Percentiles rank a stretch among this genome's conserved stretches.
Conservation (phyloP, 176 grass and related monocot species). For the Chrysopogon serrulatus region DNA sequence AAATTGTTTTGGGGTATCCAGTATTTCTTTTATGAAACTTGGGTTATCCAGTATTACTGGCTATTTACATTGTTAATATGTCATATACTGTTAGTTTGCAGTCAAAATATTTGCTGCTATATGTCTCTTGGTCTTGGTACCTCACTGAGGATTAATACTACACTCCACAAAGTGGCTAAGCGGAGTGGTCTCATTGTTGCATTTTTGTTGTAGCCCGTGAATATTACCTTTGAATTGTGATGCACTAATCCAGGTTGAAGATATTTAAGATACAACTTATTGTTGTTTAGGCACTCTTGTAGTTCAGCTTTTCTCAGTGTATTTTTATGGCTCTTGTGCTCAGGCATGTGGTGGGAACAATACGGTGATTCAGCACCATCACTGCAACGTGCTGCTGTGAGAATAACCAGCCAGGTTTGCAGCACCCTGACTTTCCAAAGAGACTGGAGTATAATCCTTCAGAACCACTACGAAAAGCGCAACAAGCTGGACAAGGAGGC, state of each 20-base stretch:
- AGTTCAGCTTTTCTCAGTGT: not conserved
- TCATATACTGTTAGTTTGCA: not conserved
- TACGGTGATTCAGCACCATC: constrained; percentile 82
- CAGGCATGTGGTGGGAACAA: constrained; percentile 99
- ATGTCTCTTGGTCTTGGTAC: not conserved
- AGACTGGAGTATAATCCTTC: constrained; percentile 72
- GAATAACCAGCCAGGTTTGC: constrained; percentile 94
- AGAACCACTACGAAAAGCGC: constrained; percentile 76
- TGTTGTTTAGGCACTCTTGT: not conserved
- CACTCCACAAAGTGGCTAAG: not conserved
- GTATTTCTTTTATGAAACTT: no score
- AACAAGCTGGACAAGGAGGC: constrained; percentile 81
- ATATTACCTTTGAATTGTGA: not conserved
- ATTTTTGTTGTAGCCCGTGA: not conserved
- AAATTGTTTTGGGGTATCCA: not conserved
- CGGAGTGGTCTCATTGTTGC: not conserved
- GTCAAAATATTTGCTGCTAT: not conserved
- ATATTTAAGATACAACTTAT: not conserved
- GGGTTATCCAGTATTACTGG: not conserved
- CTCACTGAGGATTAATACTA: not conserved
- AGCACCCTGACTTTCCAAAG: constrained; percentile 70
- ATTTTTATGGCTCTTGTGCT: not conserved
- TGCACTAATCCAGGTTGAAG: not conserved
- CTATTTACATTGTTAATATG: not conserved
- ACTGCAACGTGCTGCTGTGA: constrained; percentile 68